Percentiles rank a stretch among this genome's conserved stretches.
Evolutionary conservation across 352 stramenopile genomes (phyloP).

Genomic region (Phytopythium oedochilum): DNA sequence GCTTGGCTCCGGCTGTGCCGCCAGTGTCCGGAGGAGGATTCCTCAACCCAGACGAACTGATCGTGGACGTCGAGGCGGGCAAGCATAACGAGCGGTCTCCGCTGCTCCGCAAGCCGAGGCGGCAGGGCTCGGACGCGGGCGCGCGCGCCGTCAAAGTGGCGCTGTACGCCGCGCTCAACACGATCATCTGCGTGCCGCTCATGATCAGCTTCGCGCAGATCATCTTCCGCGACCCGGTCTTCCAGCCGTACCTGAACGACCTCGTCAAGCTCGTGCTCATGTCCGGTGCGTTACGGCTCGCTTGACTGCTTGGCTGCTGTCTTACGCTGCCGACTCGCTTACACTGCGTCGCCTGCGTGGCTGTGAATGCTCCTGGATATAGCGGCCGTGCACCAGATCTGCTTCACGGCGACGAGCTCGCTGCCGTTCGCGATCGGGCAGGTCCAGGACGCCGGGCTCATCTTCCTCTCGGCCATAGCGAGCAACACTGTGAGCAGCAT

Average conservation of each 20-base stretch:
- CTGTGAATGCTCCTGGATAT: not conserved
- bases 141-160: conserved; percentile 44
- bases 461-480: conserved; percentile 97
- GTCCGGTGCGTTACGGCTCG: conserved; percentile 39
- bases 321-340: not conserved
- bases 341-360: not conserved
- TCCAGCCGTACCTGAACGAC: conserved; percentile 88
- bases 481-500: conserved; percentile 83
- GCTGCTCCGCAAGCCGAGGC: conserved; percentile 12
- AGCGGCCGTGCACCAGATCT: conserved; percentile 77
- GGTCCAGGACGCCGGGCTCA: conserved; percentile 98
- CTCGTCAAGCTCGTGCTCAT: conserved; percentile 94
- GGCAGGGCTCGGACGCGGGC: conserved; percentile 3
- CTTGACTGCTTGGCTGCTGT: not conserved
- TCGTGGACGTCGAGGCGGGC: conserved; percentile 17
- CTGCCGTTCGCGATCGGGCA: conserved; percentile 97
- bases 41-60: conserved; percentile 19
- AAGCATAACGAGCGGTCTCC: conserved; percentile 12
- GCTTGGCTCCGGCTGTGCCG: too few species aligned
- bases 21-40: not conserved
- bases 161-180: conserved; percentile 91
- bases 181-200: conserved; percentile 91
- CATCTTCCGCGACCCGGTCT: conserved; percentile 93
- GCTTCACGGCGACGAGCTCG: conserved; percentile 86
- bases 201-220: conserved; percentile 93